Evolutionary conservation across 1,139 yeast genomes (phyloP), one percentile per base, ranked within the genome.

Genomic region (Spencermartinsiella ligniputridi): DNA sequence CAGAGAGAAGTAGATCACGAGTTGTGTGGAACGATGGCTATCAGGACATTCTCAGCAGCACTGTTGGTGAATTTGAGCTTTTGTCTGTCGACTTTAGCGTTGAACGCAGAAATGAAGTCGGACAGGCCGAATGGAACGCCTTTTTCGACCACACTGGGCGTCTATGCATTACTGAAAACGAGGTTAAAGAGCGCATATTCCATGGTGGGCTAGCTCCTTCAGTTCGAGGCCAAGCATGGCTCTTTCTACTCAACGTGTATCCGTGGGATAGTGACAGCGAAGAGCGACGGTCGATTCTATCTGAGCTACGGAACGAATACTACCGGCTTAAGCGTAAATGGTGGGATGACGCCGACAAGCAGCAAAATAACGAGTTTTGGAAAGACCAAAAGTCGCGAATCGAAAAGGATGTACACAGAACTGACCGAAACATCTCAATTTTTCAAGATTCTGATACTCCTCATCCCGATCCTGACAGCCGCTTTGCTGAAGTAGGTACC

Each of bases 351-450:
- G 71, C 75, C 42, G 82, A 75, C 3, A 70, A 70, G 2, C 81
- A 79, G 59, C 63, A 79, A 40, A 67, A 69, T 35, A 83, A 83
- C 51, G 84, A 79, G 40, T 88, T 78, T 63, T 90, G 95, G 92
- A 77, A 75, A 58, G 97, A 87, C 66, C 97, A 89, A 62, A 82
- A 82, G 52, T 80, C 79, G 49, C 75, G 97, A 49, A 90, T 94
- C 52, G 96, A 90, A 57, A 92, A 92, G 64, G 99, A 92, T 66
- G 87, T 92, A 21, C 87, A 83, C 52, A 75, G 99, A 52, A 92
- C 96, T 4, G 98, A 92, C 66, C 74, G 98, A 36, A 75, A 83
- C 40, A 64, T 89, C 44, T 75, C 78, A 1, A 65, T 90, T 5
- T 86, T 82, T 67, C 74, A 76, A 57, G 76, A 74, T 35, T 68